phyloP scores from a whole-genome alignment of 805 yeast species.

The Suhomyces tanzawaensis region DNA sequence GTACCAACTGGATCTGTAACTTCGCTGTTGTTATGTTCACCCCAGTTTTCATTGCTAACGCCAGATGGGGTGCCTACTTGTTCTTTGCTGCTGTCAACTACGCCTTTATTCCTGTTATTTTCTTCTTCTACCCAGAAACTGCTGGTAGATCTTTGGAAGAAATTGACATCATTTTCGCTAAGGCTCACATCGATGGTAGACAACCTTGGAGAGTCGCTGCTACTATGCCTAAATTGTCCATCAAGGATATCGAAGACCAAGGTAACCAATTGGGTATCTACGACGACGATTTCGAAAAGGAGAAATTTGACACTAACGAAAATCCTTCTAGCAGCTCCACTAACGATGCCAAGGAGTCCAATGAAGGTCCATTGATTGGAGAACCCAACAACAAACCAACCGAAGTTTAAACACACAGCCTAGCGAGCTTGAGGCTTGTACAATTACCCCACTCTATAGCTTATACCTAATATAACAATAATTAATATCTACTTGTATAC shows the following conservation, averaged over 20 bases:
- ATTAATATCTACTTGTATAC: too few relatives aligned
- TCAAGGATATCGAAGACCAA: constrained; percentile 57
- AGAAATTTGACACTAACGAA: constrained; percentile 31
- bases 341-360: constrained; percentile 12
- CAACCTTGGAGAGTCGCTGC: constrained; percentile 64
- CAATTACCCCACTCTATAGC: too few relatives aligned
- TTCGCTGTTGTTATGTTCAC: constrained; percentile 48
- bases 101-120: constrained; percentile 37
- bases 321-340: constrained; percentile 20
- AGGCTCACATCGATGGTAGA: constrained; percentile 54
- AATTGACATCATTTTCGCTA: constrained; percentile 59
- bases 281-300: constrained; percentile 42
- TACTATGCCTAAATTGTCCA: constrained; percentile 55
- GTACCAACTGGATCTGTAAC: constrained; percentile 46
- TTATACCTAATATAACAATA: too few relatives aligned
- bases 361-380: constrained; percentile 8
- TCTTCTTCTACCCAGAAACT: constrained; percentile 46
- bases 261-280: constrained; percentile 57
- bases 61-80: constrained; percentile 42
- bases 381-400: constrained; percentile 5
- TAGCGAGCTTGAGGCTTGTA: not conserved
- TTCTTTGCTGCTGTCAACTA: constrained; percentile 42
- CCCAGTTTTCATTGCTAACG: constrained; percentile 37
- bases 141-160: constrained; percentile 47
- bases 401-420: constrained; percentile 7